Percentiles rank a stretch among this genome's conserved stretches.
Conservation (phyloP, 2,329 filamentous ascomycete species). For the Boeremia lycopersici region DNA sequence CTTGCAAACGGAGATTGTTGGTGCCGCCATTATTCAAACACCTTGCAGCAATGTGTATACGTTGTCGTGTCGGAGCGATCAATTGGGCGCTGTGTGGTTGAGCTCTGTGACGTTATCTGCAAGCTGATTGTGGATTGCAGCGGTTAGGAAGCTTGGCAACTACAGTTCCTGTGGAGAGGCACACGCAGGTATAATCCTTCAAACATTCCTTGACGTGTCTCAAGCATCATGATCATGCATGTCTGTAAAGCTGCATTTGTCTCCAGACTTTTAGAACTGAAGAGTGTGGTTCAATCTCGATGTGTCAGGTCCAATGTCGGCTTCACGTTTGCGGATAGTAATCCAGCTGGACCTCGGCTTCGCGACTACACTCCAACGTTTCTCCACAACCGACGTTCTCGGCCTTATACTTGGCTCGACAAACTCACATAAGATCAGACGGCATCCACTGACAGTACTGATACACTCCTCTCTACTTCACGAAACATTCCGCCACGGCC, state of each 20-base stretch:
- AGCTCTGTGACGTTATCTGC: slow-evolving; percentile 27
- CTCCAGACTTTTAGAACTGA: no score
- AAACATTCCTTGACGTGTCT: background rate
- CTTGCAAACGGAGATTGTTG: slow-evolving; percentile 79
- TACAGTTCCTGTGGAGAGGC: background rate
- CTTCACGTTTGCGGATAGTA: background rate
- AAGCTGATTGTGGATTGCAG: slow-evolving; percentile 25
- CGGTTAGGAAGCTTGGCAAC: slow-evolving; percentile 11
- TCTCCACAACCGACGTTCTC: slow-evolving; percentile 18
- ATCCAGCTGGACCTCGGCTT: slow-evolving; percentile 31
- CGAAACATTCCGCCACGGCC: background rate
- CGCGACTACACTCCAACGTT: slow-evolving; percentile 8
- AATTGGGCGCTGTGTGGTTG: slow-evolving; percentile 3
- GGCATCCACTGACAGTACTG: background rate
- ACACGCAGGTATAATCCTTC: background rate
- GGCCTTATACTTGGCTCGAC: slow-evolving; percentile 28
- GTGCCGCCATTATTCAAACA: slow-evolving; percentile 61
- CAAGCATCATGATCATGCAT: background rate
- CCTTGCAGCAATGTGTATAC: background rate
- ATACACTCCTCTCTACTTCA: background rate
- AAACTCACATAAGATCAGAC: slow-evolving; percentile 13
- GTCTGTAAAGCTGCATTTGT: background rate
- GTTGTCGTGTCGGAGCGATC: background rate
- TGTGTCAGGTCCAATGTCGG: no score
- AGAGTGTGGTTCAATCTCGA: no score